These are phyloP conservation scores for Cadophora malorum DNA, from an alignment of 2,329 filamentous ascomycete genomes.

Conservation along the genomic window DNA sequence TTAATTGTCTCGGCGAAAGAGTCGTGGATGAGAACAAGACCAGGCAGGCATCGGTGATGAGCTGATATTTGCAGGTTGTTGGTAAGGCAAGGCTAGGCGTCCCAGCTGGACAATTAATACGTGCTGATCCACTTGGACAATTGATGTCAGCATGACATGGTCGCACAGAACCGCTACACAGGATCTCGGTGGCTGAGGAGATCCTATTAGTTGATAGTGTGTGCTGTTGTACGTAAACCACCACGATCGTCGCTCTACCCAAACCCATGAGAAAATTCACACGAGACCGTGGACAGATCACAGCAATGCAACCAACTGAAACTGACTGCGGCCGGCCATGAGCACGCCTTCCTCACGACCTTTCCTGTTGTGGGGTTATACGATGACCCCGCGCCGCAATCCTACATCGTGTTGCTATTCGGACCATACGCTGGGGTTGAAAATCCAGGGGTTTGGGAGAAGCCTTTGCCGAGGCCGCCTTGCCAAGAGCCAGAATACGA, in stretches of 20 bases:
- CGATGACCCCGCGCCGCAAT: constrained; percentile 1
- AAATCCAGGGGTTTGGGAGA: neutral
- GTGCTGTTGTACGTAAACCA: neutral
- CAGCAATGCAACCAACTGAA: neutral
- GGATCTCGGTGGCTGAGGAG: neutral
- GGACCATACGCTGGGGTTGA: neutral
- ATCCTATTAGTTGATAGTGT: neutral
- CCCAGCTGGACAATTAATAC: neutral
- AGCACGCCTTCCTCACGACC: neutral
- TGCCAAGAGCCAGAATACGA: neutral
- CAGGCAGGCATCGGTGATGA: neutral
- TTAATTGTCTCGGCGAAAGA: neutral
- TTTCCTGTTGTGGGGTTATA: constrained; percentile 7
- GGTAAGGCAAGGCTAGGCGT: constrained; percentile 6
- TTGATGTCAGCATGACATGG: constrained; percentile 2
- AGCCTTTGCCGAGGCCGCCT: neutral
- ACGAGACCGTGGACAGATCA: constrained; percentile 3
- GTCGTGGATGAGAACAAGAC: neutral
- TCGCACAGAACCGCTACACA: neutral
- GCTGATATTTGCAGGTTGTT: neutral
- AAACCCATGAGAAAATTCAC: neutral
- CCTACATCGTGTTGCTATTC: neutral
- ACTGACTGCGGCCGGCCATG: constrained; percentile 4
- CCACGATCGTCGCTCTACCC: neutral
- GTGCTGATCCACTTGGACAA: neutral